Percentiles rank a stretch among this genome's conserved stretches.
Conservation (phyloP, 192 early-diverging fungal species). For the Backusella sp. region DNA sequence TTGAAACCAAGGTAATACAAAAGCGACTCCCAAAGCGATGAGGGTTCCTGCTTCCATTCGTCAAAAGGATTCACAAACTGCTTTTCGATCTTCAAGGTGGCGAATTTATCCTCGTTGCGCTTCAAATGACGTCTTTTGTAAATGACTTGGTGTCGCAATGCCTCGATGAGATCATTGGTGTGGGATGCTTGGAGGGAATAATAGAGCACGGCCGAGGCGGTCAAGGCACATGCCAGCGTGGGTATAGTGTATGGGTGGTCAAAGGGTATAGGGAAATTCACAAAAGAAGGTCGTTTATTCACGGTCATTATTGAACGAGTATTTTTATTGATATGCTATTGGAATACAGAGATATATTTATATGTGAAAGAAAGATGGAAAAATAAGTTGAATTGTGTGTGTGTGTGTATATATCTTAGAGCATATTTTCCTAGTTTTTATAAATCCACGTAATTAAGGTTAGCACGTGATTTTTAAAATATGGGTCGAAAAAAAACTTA, state of each 20-base stretch:
- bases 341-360: not conserved
- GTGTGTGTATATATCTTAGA: no score
- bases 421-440: no score
- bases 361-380: not conserved
- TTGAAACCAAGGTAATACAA: conserved; percentile 20
- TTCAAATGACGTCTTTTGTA: conserved; percentile 15
- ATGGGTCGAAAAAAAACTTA: no score
- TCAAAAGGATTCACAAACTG: conserved; percentile 61
- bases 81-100: conserved; percentile 35
- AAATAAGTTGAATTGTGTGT: no score
- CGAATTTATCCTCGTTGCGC: conserved; percentile 30
- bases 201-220: conserved; percentile 29
- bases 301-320: not conserved
- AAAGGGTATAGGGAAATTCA: conserved; percentile 39
- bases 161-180: conserved; percentile 27
- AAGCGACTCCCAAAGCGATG: conserved; percentile 21
- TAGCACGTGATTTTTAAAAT: no score
- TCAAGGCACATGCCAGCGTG: conserved; percentile 15
- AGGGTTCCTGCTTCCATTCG: conserved; percentile 45
- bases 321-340: not conserved
- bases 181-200: conserved; percentile 31
- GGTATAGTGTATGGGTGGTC: conserved; percentile 37
- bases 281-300: conserved; percentile 29
- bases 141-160: conserved; percentile 18
- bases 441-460: no score